Evolutionary conservation across 768 basidiomycete genomes (phyloP).

Genomic region (Calocybe gangraenosa): DNA sequence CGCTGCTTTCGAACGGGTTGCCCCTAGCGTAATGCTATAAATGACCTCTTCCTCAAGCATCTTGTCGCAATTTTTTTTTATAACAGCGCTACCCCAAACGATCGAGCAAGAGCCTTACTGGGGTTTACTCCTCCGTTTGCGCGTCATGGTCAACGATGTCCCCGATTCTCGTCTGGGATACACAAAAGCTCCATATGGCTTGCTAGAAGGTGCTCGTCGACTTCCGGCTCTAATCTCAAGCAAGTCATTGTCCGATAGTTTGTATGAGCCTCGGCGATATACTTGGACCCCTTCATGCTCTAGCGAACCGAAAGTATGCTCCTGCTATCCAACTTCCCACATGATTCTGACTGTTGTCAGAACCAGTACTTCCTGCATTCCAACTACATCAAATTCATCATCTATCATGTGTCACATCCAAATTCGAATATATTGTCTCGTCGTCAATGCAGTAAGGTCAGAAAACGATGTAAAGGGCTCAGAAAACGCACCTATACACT

Average conservation of each 20-base stretch:
- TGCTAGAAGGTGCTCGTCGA: constrained; percentile 7
- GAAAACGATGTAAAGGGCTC: constrained; percentile 3
- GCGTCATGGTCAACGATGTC: constrained; percentile 9
- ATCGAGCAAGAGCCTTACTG: constrained; percentile 13
- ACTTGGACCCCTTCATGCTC: constrained; percentile 13
- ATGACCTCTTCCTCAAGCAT: constrained; percentile 25
- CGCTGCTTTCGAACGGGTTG: constrained; percentile 19
- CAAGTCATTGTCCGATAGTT: constrained; percentile 2
- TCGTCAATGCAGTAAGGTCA: constrained; percentile 21
- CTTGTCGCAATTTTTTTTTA: constrained; percentile 5
- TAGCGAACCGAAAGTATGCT: constrained; percentile 23
- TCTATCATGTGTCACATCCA: constrained; percentile 23
- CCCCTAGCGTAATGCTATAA: constrained; percentile 39
- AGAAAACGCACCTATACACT: constrained; percentile 1
- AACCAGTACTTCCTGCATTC: constrained; percentile 16
- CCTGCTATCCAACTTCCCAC: constrained; percentile 10
- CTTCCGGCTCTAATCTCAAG: constrained; percentile 10
- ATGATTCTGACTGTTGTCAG: constrained; percentile 14
- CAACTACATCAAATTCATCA: constrained; percentile 14
- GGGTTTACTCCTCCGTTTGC: not conserved
- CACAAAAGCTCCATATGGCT: constrained; percentile 9
- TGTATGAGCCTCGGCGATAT: constrained; percentile 10
- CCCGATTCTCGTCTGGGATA: not conserved
- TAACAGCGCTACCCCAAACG: constrained; percentile 12
- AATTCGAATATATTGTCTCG: constrained; percentile 20